These are phyloP conservation scores for Uronychia setigera DNA, from an alignment of 73 alveolate genomes.

Conservation along the genomic window DNA sequence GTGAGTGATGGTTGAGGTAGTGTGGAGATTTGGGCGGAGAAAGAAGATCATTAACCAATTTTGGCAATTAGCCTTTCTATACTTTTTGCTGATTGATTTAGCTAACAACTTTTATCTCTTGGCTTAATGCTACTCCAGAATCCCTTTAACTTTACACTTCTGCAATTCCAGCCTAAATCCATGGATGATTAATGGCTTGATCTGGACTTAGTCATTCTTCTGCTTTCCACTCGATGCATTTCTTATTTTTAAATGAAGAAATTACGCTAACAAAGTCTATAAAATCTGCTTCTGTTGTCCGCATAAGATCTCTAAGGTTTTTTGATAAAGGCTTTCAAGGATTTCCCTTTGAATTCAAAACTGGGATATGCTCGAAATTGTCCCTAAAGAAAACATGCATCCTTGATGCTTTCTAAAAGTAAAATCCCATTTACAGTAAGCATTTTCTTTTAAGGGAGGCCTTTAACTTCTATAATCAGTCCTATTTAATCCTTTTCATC, in stretches of 20 bases:
- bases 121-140: neutral
- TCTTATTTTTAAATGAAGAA: neutral
- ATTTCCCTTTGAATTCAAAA: slow-evolving; percentile 51
- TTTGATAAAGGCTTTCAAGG: slow-evolving; percentile 46
- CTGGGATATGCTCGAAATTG: slow-evolving; percentile 40
- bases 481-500: slow-evolving; percentile 72
- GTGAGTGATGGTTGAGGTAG: no score
- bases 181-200: neutral
- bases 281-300: slow-evolving; percentile 49
- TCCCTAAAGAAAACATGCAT: slow-evolving; percentile 55
- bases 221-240: neutral
- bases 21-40: no score
- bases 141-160: neutral
- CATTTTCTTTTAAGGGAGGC: slow-evolving; percentile 57
- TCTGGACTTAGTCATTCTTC: neutral
- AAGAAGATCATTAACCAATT: no score
- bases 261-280: slow-evolving; percentile 50
- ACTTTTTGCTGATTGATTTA: no score
- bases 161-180: neutral
- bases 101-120: neutral
- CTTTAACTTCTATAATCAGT: slow-evolving; percentile 63
- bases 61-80: no score
- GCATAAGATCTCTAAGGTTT: slow-evolving; percentile 18
- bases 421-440: neutral
- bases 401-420: slow-evolving; percentile 39